These are phyloP conservation scores for Phlyctochytrium arcticum DNA, from an alignment of 192 early-diverging fungal species.

Conservation along the genomic window DNA sequence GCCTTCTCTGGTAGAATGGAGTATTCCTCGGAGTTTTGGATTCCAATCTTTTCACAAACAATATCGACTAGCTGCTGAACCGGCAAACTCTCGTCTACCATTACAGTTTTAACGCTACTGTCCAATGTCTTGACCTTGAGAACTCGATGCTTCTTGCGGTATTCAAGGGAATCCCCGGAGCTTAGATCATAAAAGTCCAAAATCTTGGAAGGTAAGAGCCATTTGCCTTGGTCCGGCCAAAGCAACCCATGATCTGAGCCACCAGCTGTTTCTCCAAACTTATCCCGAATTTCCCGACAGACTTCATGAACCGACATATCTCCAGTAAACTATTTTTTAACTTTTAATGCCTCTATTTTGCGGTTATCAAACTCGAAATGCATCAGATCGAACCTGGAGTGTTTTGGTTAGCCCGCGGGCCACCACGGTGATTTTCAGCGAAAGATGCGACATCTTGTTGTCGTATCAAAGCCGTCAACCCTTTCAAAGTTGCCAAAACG, in stretches of 20 bases:
- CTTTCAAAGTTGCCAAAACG: too few relatives aligned
- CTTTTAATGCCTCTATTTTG: too few relatives aligned
- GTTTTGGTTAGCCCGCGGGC: conserved; percentile 38
- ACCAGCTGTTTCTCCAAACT: conserved; percentile 45
- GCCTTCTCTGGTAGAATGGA: conserved; percentile 39
- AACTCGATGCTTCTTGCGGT: conserved; percentile 54
- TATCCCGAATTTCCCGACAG: conserved; percentile 53
- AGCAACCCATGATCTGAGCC: conserved; percentile 52
- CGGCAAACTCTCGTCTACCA: conserved; percentile 48
- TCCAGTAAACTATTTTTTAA: conserved; percentile 31
- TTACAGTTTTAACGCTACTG: conserved; percentile 46
- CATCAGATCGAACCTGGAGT: conserved; percentile 28
- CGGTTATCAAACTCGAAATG: neutral
- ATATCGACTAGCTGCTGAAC: conserved; percentile 41
- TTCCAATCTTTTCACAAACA: conserved; percentile 54
- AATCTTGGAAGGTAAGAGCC: conserved; percentile 48
- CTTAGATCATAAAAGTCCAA: conserved; percentile 58
- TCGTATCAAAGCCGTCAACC: too few relatives aligned
- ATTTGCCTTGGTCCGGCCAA: conserved; percentile 49
- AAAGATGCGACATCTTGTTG: conserved; percentile 28
- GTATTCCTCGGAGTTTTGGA: conserved; percentile 57
- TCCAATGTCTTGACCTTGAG: conserved; percentile 53
- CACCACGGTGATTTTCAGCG: conserved; percentile 35
- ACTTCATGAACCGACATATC: conserved; percentile 51
- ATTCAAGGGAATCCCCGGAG: conserved; percentile 51